Evolutionary conservation across 1,139 yeast genomes (phyloP), one percentile per base, ranked within the genome.

Genomic region (Keqinozyma sinolaborantium): DNA sequence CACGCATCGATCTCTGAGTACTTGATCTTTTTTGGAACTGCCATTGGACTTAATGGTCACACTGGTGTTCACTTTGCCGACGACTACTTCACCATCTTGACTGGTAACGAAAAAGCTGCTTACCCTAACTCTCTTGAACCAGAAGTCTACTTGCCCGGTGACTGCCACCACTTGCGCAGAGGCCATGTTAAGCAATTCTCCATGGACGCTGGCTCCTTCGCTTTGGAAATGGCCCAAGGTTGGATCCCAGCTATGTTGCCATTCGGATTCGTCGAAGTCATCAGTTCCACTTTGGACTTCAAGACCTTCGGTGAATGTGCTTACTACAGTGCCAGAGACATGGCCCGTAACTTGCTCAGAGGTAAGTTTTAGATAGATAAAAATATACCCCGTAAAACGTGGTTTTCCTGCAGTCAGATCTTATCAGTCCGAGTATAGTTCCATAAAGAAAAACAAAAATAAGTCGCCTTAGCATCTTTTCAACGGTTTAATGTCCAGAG

Each of bases 211-310:
- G 94, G 82, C 23, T 70, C 86, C 0, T 90, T 80, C 61, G 97
- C 98, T 5, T 67, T 92, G 47, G 98, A 92, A 57, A 73, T 92
- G 51, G 98, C 98, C 5, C 98, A 92, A 65, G 98, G 98, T 36
- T 92, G 96, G 95, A 86, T 92, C 45, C 98, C 98, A 23, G 82
- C 94, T 32, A 92, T 92, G 98, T 72, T 94, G 42, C 97, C 97
- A 14, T 94, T 92, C 56, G 98, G 98, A 0, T 78, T 92, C 58
- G 65, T 86, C 38, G 95, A 87, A 53, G 77, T 83, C 5, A 53
- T 84, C 38, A 73, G 83, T 33, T 82, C 95, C 26, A 92, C 97
- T 10, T 60, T 88, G 47, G 98, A 92, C 57, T 60, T 82, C 42
- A 58, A 68, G 47, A 78, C 95, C 15, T 70, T 90, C 39, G 64